These are phyloP conservation scores for Trichoderma endophyticum DNA, from an alignment of 2,329 filamentous ascomycete genomes.

Conservation along the genomic window DNA sequence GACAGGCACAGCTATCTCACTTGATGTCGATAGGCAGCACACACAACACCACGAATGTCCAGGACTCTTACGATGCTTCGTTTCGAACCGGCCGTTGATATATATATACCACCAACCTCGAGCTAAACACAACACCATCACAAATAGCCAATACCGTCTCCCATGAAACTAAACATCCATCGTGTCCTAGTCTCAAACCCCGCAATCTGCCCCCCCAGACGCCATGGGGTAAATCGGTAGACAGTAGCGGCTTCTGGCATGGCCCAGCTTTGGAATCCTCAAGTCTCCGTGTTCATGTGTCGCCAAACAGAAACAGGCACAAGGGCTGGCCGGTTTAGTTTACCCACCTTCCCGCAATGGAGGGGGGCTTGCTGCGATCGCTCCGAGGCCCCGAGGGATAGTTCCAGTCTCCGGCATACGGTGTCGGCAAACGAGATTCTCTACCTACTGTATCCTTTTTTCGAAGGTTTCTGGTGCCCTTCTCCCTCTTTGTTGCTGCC, in stretches of 20 bases:
- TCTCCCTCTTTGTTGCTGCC: background rate
- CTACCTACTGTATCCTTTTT: background rate
- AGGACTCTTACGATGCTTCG: background rate
- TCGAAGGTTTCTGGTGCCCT: background rate
- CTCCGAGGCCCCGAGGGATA: background rate
- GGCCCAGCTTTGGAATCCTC: background rate
- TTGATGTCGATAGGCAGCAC: background rate
- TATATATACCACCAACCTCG: too few species aligned
- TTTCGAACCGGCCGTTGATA: background rate
- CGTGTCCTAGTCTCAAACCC: background rate
- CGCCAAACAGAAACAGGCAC: background rate
- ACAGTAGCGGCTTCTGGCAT: slow-evolving; percentile 6
- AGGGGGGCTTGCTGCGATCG: background rate
- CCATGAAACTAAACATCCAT: background rate
- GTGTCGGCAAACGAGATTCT: background rate
- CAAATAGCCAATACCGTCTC: background rate
- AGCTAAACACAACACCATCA: background rate
- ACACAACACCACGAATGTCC: background rate
- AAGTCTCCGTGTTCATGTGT: background rate
- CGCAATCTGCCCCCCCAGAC: slow-evolving; percentile 14
- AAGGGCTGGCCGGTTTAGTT: background rate
- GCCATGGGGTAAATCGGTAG: slow-evolving; percentile 4
- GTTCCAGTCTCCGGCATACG: background rate
- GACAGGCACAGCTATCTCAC: background rate
- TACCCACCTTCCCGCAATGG: background rate